Evolutionary conservation across 1,139 yeast species (phyloP).

Genomic region (Hanseniaspora sp.): DNA sequence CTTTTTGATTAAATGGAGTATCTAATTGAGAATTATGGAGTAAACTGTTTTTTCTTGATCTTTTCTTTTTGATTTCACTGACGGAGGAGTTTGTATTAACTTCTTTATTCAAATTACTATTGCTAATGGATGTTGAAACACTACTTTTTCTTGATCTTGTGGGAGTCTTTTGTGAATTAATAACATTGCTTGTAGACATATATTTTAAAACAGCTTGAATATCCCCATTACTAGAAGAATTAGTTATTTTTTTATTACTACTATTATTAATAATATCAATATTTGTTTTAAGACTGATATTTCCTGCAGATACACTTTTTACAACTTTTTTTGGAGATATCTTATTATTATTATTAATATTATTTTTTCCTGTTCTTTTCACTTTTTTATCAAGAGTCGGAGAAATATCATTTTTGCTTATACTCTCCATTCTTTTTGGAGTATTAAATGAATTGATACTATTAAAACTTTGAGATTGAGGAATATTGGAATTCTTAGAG

Average conservation of each 20-base stretch:
- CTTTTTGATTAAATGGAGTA: conserved; percentile 4
- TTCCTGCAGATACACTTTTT: conserved; percentile 12
- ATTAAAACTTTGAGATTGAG: background rate
- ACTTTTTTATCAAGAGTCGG: conserved; percentile 9
- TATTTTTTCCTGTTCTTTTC: background rate
- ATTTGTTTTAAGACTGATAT: background rate
- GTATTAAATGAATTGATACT: background rate
- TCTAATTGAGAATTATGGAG: conserved; percentile 14
- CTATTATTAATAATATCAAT: background rate
- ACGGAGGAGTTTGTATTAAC: conserved; percentile 3
- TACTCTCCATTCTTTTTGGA: background rate
- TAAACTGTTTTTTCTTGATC: conserved; percentile 12
- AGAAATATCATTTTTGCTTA: background rate
- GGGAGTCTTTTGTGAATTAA: conserved; percentile 5
- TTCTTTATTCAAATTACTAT: background rate
- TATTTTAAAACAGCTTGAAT: conserved; percentile 2
- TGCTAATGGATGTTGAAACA: background rate
- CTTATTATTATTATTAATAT: background rate
- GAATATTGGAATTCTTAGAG: background rate
- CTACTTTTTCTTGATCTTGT: conserved; percentile 10
- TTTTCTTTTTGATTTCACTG: conserved; percentile 10
- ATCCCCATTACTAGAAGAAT: conserved; percentile 7
- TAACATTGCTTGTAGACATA: background rate
- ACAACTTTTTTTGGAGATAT: conserved; percentile 11
- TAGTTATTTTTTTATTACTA: background rate